Evolutionary conservation across 2,329 filamentous ascomycete species (phyloP).

Genomic region (Phyllachora maydis): DNA sequence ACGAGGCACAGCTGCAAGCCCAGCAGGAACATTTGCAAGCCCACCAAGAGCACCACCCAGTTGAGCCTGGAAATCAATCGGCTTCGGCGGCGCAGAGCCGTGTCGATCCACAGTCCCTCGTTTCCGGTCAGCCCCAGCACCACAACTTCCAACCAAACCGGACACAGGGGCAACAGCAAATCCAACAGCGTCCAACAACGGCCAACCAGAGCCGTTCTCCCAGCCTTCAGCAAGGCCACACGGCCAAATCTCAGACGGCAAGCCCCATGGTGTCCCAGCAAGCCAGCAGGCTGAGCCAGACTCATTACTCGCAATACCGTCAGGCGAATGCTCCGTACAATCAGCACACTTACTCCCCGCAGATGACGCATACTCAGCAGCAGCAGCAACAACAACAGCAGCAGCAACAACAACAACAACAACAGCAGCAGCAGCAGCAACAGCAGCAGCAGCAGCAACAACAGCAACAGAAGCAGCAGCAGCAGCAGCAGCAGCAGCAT

Average conservation of each 20-base stretch:
- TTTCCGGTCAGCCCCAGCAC: conserved; percentile 2
- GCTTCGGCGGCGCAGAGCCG: conserved; percentile 3
- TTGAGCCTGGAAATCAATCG: conserved; percentile 2
- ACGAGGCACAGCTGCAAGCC: conserved; percentile 9
- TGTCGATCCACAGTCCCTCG: conserved; percentile 3
- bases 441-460: conserved; percentile 8
- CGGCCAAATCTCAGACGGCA: conserved; percentile 5
- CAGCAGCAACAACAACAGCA: too few species aligned
- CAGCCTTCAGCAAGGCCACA: conserved; percentile 5
- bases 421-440: conserved; percentile 3
- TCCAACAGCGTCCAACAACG: conserved; percentile 6
- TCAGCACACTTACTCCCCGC: conserved; percentile 5
- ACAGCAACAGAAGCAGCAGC: too few species aligned
- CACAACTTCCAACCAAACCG: conserved; percentile 3
- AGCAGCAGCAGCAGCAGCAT: too few species aligned
- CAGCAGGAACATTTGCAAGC: conserved; percentile 8
- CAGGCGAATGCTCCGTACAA: conserved; percentile 3
- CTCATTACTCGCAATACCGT: conserved; percentile 5
- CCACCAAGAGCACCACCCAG: conserved; percentile 6
- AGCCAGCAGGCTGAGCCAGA: conserved; percentile 5
- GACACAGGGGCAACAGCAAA: conserved; percentile 5
- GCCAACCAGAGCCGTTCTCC: conserved; percentile 5
- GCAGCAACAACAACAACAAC: conserved; percentile 6
- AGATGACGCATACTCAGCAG: conserved; percentile 3
- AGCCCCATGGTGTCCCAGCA: conserved; percentile 7